Evolutionary conservation across 495 filamentous ascomycete species (phyloP).

Genomic region (Aspergillus leporis): DNA sequence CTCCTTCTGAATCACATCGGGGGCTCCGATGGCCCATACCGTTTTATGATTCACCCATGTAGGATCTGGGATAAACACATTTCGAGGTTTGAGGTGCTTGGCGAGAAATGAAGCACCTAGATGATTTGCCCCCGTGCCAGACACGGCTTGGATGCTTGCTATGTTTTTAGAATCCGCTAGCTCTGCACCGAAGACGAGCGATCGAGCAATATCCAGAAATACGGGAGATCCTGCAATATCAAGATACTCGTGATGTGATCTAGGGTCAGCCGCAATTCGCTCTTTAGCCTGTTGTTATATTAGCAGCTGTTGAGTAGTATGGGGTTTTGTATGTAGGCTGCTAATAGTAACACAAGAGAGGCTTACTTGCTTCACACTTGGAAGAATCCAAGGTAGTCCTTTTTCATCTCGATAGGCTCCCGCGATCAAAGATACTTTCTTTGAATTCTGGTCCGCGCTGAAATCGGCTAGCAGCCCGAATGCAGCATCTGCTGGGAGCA

Average conservation of each 20-base stretch:
- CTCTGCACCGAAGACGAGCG: conserved; percentile 18
- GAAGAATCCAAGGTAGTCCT: conserved; percentile 34
- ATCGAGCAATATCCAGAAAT: conserved; percentile 15
- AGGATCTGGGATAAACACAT: conserved; percentile 30
- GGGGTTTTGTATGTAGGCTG: too few species aligned
- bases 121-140: conserved; percentile 81
- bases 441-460: conserved; percentile 3
- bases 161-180: conserved; percentile 8
- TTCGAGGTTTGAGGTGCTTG: conserved; percentile 16
- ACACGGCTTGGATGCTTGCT: conserved; percentile 65
- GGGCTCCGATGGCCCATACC: conserved; percentile 26
- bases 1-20: conserved; percentile 9
- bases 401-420: conserved; percentile 36
- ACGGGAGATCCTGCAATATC: conserved; percentile 13
- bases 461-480: conserved; percentile 20
- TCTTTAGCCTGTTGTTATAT: conserved; percentile 13
- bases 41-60: conserved; percentile 36
- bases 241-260: conserved; percentile 23
- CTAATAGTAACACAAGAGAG: too few species aligned
- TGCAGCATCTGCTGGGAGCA: conserved; percentile 13
- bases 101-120: conserved; percentile 75
- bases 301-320: conserved; percentile 3
- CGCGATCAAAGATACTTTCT: conserved; percentile 26
- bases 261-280: conserved; percentile 2
- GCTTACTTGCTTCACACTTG: conserved; percentile 26